These are phyloP conservation scores for Erucastrum elatum DNA, from an alignment of 345 rosid species.

Conservation along the genomic window DNA sequence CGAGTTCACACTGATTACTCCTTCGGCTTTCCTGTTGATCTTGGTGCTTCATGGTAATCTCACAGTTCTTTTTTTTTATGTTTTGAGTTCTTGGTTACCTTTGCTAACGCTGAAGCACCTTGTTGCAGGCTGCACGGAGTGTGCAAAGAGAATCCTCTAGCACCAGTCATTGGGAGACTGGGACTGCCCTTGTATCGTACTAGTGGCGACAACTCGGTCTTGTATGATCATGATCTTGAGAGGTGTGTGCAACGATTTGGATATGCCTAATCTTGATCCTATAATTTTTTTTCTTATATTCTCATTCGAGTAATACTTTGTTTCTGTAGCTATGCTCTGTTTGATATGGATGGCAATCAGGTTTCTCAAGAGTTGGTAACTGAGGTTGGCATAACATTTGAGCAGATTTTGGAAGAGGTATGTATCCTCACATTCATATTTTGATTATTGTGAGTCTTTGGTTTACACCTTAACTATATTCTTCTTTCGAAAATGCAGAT, in stretches of 20 bases:
- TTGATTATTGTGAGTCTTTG: constrained; percentile 4
- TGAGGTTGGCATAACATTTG: constrained; percentile 72
- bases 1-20: constrained; percentile 80
- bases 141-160: constrained; percentile 89
- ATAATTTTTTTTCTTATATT: background rate
- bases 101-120: background rate
- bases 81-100: background rate
- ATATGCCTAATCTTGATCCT: background rate
- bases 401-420: constrained; percentile 75
- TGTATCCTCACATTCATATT: background rate
- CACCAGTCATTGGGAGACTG: constrained; percentile 78
- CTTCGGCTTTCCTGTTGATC: constrained; percentile 90
- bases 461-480: constrained; percentile 13
- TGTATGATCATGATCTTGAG: constrained; percentile 95
- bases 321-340: constrained; percentile 56
- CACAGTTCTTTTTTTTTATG: background rate
- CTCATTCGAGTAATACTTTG: background rate
- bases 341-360: constrained; percentile 82
- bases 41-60: constrained; percentile 93
- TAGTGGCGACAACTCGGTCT: constrained; percentile 90
- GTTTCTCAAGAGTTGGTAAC: constrained; percentile 81
- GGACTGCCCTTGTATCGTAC: constrained; percentile 92
- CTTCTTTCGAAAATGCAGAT: constrained; percentile 55
- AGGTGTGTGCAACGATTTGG: constrained; percentile 12
- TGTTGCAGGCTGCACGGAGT: constrained; percentile 89